These are phyloP conservation scores for Coprinellus aureogranulatus DNA, from an alignment of 768 basidiomycete species.

Conservation along the genomic window DNA sequence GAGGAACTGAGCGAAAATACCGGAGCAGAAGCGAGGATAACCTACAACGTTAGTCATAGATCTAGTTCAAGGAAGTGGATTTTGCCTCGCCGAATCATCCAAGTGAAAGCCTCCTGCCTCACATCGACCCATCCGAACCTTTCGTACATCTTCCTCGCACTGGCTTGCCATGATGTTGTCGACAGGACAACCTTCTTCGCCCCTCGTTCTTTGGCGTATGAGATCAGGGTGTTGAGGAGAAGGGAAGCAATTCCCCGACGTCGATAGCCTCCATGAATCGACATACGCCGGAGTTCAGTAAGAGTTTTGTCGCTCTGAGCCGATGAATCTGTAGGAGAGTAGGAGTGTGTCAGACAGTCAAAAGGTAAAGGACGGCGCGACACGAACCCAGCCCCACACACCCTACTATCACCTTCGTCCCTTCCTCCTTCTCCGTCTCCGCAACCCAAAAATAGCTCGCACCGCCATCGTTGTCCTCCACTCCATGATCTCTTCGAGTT, in stretches of 20 bases:
- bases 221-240: constrained; percentile 11
- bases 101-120: too few species aligned
- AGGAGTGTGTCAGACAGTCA: neutral
- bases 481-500: neutral
- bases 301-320: neutral
- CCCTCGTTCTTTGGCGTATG: constrained; percentile 5
- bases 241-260: constrained; percentile 15
- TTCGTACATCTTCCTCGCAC: constrained; percentile 16
- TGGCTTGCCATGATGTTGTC: constrained; percentile 15
- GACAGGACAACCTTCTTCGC: constrained; percentile 13
- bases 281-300: constrained; percentile 19
- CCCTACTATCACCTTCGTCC: neutral
- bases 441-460: neutral
- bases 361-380: neutral
- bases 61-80: too few species aligned
- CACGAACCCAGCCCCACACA: neutral
- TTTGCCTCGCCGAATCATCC: too few species aligned
- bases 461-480: neutral
- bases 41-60: too few species aligned
- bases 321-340: neutral
- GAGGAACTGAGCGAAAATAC: too few species aligned
- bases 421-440: neutral
- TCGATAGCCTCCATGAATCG: constrained; percentile 12
- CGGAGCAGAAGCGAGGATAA: too few species aligned
- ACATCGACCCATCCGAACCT: constrained; percentile 19